These are phyloP conservation scores for Globisporangium barbulae DNA, from an alignment of 352 stramenopile species.

Conservation along the genomic window DNA sequence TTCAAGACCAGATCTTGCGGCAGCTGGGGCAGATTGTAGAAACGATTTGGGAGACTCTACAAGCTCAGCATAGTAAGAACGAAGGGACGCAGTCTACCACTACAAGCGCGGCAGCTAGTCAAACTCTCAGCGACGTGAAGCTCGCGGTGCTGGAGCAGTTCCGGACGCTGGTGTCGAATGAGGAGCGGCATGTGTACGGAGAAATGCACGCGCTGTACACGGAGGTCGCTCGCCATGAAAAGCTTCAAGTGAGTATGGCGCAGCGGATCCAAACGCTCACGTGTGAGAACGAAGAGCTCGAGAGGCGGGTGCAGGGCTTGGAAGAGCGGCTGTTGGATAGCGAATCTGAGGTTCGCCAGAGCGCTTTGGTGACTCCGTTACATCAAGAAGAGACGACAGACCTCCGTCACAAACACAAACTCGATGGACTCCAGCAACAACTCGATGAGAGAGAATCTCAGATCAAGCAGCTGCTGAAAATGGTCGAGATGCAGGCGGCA, in stretches of 20 bases:
- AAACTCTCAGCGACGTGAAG: slow-evolving; percentile 15
- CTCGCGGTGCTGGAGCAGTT: slow-evolving; percentile 21
- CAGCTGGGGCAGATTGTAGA: slow-evolving; percentile 22
- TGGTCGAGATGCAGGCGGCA: slow-evolving; percentile 12
- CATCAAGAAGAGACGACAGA: background rate
- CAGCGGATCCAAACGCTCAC: slow-evolving; percentile 13
- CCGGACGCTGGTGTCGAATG: slow-evolving; percentile 14
- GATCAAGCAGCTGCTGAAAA: slow-evolving; percentile 9
- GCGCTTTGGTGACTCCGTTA: background rate
- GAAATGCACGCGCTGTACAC: slow-evolving; percentile 32
- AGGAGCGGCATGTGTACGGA: slow-evolving; percentile 23
- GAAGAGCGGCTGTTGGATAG: background rate
- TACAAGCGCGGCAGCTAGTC: background rate
- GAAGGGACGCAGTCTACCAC: background rate
- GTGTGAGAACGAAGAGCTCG: slow-evolving; percentile 14
- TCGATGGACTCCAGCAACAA: background rate
- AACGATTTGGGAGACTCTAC: slow-evolving; percentile 18
- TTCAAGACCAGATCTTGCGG: slow-evolving; percentile 21
- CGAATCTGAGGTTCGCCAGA: background rate
- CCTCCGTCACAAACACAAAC: background rate
- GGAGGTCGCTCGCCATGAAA: slow-evolving; percentile 15
- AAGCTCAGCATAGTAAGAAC: background rate
- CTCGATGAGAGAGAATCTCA: slow-evolving; percentile 6
- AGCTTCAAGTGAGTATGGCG: slow-evolving; percentile 2
- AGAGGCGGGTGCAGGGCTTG: background rate